Conservation (phyloP, 2,329 filamentous ascomycete genomes). For the Aspergillus pseudonomiae region DNA sequence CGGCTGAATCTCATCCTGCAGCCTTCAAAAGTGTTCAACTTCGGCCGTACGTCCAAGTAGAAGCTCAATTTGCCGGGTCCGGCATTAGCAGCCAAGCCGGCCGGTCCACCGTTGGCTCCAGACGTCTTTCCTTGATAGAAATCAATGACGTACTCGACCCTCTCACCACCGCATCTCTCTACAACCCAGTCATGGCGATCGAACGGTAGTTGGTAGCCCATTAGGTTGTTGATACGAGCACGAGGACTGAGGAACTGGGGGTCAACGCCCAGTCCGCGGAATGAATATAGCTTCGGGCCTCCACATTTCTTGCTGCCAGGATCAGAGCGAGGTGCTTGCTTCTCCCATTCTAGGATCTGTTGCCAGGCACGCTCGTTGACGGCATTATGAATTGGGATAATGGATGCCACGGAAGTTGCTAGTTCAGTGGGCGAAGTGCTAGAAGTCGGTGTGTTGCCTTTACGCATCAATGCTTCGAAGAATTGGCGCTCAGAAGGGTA, state of each 20-base stretch:
- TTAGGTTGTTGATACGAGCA: conserved; percentile 76
- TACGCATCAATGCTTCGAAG: conserved; percentile 94
- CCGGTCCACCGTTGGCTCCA: conserved; percentile 29
- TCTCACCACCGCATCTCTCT: conserved; percentile 75
- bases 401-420: conserved; percentile 79
- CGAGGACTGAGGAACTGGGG: conserved; percentile 71
- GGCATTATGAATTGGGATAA: conserved; percentile 97
- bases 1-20: conserved; percentile 58
- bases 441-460: conserved; percentile 71
- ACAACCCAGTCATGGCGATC: conserved; percentile 98
- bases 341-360: conserved; percentile 89
- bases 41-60: conserved; percentile 67
- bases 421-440: conserved; percentile 44
- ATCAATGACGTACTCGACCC: conserved; percentile 94
- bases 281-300: conserved; percentile 81
- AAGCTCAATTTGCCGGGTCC: conserved; percentile 58
- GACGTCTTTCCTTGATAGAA: conserved; percentile 79
- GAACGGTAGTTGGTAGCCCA: conserved; percentile 91
- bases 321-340: conserved; percentile 59
- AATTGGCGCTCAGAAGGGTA: conserved; percentile 98
- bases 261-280: conserved; percentile 65
- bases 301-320: conserved; percentile 67
- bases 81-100: conserved; percentile 35
- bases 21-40: conserved; percentile 66
- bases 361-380: conserved; percentile 96